These are phyloP conservation scores for Trichosporon ovoides DNA, from an alignment of 1,284 basidiomycete species.

Conservation along the genomic window DNA sequence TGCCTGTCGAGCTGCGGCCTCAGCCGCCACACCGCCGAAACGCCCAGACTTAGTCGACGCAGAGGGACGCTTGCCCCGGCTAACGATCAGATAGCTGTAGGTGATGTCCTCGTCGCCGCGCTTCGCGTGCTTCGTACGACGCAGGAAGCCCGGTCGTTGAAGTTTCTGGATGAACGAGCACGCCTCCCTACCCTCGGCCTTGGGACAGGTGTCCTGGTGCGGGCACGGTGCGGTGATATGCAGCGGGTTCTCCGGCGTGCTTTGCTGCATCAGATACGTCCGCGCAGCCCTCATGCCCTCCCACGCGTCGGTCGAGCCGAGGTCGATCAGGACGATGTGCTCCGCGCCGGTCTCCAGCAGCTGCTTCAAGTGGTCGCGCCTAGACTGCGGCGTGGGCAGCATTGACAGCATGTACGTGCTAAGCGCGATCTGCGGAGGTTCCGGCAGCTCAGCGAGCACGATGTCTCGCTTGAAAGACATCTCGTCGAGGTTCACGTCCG, in stretches of 20 bases:
- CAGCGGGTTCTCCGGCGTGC: conserved; percentile 19
- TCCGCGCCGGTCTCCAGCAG: conserved; percentile 24
- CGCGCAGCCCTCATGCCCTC: conserved; percentile 76
- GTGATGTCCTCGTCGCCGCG: conserved; percentile 76
- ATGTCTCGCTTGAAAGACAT: conserved; percentile 24
- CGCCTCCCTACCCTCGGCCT: conserved; percentile 51
- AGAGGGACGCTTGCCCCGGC: conserved; percentile 64
- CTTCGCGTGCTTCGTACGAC: conserved; percentile 77
- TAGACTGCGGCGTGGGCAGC: conserved; percentile 58
- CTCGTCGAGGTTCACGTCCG: conserved; percentile 3
- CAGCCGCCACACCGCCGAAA: conserved; percentile 36
- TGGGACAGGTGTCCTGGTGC: conserved; percentile 80
- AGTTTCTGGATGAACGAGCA: conserved; percentile 85
- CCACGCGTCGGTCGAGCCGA: conserved; percentile 71
- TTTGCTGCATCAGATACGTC: conserved; percentile 55
- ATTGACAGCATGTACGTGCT: conserved; percentile 80
- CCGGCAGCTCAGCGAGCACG: not conserved
- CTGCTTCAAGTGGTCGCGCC: conserved; percentile 38
- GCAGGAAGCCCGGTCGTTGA: conserved; percentile 76
- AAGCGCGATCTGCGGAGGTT: conserved; percentile 57
- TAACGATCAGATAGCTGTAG: conserved; percentile 87
- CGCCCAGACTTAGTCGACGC: conserved; percentile 17
- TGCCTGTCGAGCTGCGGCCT: conserved; percentile 26
- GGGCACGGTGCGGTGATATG: conserved; percentile 64
- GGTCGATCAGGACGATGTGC: conserved; percentile 77